Base-by-base conservation (phyloP, 768 basidiomycete species). In the Mycena epipterygia region DNA sequence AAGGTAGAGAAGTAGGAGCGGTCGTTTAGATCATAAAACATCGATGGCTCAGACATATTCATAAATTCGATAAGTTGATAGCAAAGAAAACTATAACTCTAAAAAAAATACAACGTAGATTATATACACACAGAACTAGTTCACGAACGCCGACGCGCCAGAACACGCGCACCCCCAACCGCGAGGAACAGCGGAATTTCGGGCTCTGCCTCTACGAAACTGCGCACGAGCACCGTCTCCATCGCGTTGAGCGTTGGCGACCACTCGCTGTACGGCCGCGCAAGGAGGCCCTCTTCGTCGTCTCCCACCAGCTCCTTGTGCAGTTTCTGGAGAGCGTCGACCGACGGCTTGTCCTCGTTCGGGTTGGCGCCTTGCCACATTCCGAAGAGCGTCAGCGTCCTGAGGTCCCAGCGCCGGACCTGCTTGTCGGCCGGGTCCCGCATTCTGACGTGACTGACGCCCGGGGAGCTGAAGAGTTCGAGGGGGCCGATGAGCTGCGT, bases 341-440 rank as follows among this genome's bases (percentile, higher is more conserved):
- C 11, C 2, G 69, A 30, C 27, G 69, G 69, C 9, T 59, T 46
- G n/a, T 64, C 56, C 23, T 64, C 37, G 16, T 70, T 70, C 37
- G 33, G 35, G n/a, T 65, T 39, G 16, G 23, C 25, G 1, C 44
- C 57, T 7, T 25, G 57, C 69, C 69, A 70, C 35, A 70, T 51
- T 19, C 63, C 69, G 49, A 2, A 37, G n/a, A 70, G 64, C 5
- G 63, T 59, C 13, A 53, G 29, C 1, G 62, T 64, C 19, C n/a
- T 39, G 19, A 64, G 62, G 37, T 42, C 51, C 3, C 21, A 37
- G 6, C 5, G 35, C n/a, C 17, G 14, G 19, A 5, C 23, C 21
- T 27, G 14, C 33, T 52, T n/a, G 19, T 29, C 25, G 17, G 17
- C 17, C 11, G 33, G 46, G 27, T 21, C 17, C 21, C 61, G 1